phyloP scores from a whole-genome alignment of 2,329 filamentous ascomycete genomes.

The Microsporum audouinii region DNA sequence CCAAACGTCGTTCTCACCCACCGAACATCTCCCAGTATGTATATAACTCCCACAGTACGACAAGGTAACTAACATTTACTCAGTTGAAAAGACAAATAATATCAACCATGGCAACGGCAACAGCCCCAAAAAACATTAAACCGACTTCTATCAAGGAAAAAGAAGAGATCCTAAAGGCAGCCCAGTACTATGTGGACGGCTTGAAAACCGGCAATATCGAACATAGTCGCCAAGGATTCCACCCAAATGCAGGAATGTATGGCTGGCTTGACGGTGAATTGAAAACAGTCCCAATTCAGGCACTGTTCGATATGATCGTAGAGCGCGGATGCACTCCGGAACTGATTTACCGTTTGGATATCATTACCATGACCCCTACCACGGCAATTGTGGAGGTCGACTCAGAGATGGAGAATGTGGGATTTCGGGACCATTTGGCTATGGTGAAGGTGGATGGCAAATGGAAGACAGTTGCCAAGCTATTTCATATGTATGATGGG shows the following conservation, averaged over 20 bases:
- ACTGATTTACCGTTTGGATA: background rate
- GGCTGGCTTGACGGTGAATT: background rate
- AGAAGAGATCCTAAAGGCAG: background rate
- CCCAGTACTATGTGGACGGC: background rate
- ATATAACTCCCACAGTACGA: background rate
- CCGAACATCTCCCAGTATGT: background rate
- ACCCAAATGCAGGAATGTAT: background rate
- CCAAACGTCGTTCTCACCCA: background rate
- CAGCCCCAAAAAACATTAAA: background rate
- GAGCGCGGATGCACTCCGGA: background rate
- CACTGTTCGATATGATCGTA: background rate
- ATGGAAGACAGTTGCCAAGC: constrained; percentile 1
- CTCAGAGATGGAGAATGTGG: background rate
- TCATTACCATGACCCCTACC: background rate
- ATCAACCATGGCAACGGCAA: background rate
- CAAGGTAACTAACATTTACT: background rate
- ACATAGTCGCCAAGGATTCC: background rate
- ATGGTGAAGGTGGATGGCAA: background rate
- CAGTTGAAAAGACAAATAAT: background rate
- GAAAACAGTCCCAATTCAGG: background rate
- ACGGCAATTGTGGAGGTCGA: background rate
- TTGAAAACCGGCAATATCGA: background rate
- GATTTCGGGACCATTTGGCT: background rate
- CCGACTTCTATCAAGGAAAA: background rate
- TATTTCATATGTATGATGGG: background rate